Percentiles rank a stretch among this genome's conserved stretches.
phyloP scores from a whole-genome alignment of 768 basidiomycete genomes.

The Boletales sp. region DNA sequence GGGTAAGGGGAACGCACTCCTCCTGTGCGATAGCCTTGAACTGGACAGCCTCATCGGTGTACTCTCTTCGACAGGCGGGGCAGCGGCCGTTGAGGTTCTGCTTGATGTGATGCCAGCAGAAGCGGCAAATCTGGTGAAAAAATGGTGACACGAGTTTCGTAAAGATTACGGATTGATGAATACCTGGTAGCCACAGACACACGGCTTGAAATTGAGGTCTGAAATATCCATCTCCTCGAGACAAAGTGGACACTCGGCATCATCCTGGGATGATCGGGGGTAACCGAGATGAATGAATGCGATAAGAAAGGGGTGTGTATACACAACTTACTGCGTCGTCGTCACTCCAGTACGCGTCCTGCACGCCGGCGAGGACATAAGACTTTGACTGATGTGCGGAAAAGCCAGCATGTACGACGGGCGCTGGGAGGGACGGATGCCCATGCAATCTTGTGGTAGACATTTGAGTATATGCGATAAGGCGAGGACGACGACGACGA shows the following conservation, averaged over 20 bases:
- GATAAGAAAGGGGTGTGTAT: constrained; percentile 1
- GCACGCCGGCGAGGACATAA: constrained; percentile 82
- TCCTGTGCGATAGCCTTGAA: constrained; percentile 94
- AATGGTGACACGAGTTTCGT: constrained; percentile 14
- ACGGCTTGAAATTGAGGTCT: constrained; percentile 99
- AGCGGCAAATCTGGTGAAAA: constrained; percentile 84
- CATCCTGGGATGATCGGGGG: constrained; percentile 61
- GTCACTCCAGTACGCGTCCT: constrained; percentile 97
- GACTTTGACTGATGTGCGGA: constrained; percentile 78
- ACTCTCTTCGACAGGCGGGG: constrained; percentile 91
- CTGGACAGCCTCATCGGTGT: constrained; percentile 89
- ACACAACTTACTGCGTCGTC: constrained; percentile 67
- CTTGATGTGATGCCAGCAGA: constrained; percentile 99
- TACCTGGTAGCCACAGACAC: constrained; percentile 98
- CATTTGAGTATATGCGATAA: constrained; percentile 31
- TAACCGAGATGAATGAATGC: constrained; percentile 12
- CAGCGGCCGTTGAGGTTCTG: constrained; percentile 94
- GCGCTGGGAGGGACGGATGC: constrained; percentile 67
- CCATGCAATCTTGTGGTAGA: constrained; percentile 53
- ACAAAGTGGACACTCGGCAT: constrained; percentile 96
- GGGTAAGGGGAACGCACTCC: constrained; percentile 63
- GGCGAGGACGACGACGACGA: constrained; percentile 1
- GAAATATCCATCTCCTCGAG: constrained; percentile 99
- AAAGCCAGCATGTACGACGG: constrained; percentile 68
- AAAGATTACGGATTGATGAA: constrained; percentile 12